Base-by-base conservation (phyloP, 2,329 filamentous ascomycete genomes). In the Microsporum ferrugineum region DNA sequence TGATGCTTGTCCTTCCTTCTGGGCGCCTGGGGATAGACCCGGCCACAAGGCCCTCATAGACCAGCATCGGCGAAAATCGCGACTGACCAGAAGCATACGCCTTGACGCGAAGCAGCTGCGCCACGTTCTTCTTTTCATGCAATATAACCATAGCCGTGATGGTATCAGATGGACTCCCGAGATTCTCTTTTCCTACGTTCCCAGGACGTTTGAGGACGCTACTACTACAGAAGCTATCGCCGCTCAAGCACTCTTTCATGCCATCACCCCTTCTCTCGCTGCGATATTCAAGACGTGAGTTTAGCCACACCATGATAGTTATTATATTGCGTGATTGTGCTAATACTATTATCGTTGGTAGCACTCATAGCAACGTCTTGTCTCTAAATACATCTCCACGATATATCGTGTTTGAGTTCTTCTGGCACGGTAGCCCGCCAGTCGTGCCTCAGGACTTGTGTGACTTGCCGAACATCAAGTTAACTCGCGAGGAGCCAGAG, bases 1-100 rank as follows among this genome's bases (percentile, higher is more conserved):
- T 43, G 39, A 23, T n/a, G 39, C 57, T 41, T 61, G 55, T 49
- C 60, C 49, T 63, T 60, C 49, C n/a, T 60, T 57, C 39, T 45
- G 51, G 60, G 57, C 58, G 10, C 33, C 29, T 36, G 31, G n/a
- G 33, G 41, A 51, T 55, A 41, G 58, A 34, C 10, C 43, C 23
- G 41, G 58, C n/a, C 8, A 49, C 7, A 60, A 38, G 31, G 41
- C 45, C 12, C 10, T 31, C n/a, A 6, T 60, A 7, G 43, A 53
- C 43, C 58, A 17, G n/a, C 27, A 33, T n/a, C 23, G 53, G 43
- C 14, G 47, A 17, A 51, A 60, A 31, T 14, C 8, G 14, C 23
- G 57, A 29, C 45, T 59, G 12, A 47, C 14, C 8, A 43, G 38
- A 45, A 59, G 57, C 38, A 45, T 59, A 12, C n/a, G n/a, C 14